phyloP scores from a whole-genome alignment of 2,329 filamentous ascomycete species.

The Scedosporium dehoogii region DNA sequence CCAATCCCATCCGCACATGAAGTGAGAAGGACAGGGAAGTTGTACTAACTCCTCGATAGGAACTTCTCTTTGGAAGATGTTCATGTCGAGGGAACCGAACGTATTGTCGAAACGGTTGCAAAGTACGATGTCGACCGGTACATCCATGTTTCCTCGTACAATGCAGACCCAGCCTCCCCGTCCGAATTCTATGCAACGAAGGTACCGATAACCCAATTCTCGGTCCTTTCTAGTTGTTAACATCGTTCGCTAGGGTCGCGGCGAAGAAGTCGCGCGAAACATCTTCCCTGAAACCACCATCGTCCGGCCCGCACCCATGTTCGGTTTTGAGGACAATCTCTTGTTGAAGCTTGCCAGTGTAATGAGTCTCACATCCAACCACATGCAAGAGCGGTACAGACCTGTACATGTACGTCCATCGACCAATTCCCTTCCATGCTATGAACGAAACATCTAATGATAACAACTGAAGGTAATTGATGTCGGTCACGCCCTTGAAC shows the following conservation, averaged over 20 bases:
- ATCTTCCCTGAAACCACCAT: conserved; percentile 97
- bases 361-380: conserved; percentile 79
- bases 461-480: conserved; percentile 60
- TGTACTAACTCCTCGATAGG: conserved; percentile 37
- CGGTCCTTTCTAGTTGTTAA: conserved; percentile 9
- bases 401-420: conserved; percentile 67
- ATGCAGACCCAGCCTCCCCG: conserved; percentile 66
- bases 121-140: conserved; percentile 98
- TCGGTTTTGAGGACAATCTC: conserved; percentile 89
- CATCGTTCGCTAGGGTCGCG: conserved; percentile 46
- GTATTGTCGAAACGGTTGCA: conserved; percentile 86
- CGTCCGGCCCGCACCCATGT: conserved; percentile 86
- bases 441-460: background rate
- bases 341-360: conserved; percentile 75
- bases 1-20: background rate
- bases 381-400: conserved; percentile 84
- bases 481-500: conserved; percentile 78
- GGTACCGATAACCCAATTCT: conserved; percentile 29
- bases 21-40: background rate
- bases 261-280: conserved; percentile 72
- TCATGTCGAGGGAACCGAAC: conserved; percentile 82
- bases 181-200: conserved; percentile 92
- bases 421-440: background rate
- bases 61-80: conserved; percentile 93
- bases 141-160: conserved; percentile 94